Evolutionary conservation across 176 grass and related monocot genomes (phyloP), one percentile per base, ranked within the genome.

Genomic region (Musa acuminata): DNA sequence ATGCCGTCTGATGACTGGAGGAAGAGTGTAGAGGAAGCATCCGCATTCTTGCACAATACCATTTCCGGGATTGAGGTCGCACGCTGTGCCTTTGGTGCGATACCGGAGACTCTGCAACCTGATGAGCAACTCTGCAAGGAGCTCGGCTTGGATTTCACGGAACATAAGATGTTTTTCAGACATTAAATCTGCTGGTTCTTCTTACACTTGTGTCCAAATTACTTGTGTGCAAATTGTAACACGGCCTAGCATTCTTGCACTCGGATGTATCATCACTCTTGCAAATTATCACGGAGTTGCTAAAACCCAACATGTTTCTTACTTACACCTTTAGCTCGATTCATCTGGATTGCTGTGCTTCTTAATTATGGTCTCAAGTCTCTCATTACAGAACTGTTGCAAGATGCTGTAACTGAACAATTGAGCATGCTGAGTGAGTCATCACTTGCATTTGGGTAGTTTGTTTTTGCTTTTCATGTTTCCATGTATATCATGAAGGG

Each of bases 61-160:
- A 81, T 99, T 23, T 93, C 84, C 55, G 95, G 95, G 55, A 77
- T 94, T 21, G 95, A 94, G 86, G 71, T 76, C 1, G 90, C 90
- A 8, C 90, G 90, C 11, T 99, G 84, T 12, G 86, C 87, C 8
- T 99, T 99, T 1, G 95, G 95, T 78, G 95, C 90, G 13, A 91
- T 99, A 55, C 95, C 95, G 2, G 87, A 89, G 65, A 89, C 87
- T 19, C 50, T 99, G 64, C 84, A 89, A 72, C 95, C 95, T 0
- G 95, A 99, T 52, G 88, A 94, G 70, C 84, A 99, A 75, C 90
- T 87, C 26, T 54, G 82, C n/a, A 84, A 91, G 82, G 95, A 99
- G 66, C 90, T 99, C 2, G 88, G 95, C 35, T 89, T 83, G 88
- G 81, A 72, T 74, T 80, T 81, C 17, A 71, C 79, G 21, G 67